A percentile compares a stretch with the other conserved stretches of the same genome.
These are phyloP conservation scores for Leccinum olivaceopallidum DNA, from an alignment of 768 basidiomycete genomes.

Conservation along the genomic window DNA sequence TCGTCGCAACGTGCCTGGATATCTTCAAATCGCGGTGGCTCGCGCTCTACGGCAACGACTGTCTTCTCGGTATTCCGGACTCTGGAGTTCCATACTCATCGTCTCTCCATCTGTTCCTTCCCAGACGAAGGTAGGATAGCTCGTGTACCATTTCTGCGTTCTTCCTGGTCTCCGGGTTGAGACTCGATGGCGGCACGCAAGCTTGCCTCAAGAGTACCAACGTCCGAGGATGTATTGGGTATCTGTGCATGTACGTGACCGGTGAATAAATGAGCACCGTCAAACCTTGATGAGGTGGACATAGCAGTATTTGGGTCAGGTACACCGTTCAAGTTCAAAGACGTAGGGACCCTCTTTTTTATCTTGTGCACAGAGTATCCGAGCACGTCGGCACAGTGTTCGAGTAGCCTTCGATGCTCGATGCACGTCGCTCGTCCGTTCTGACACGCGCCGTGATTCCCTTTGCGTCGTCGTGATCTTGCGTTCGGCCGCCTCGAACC, in stretches of 20 bases:
- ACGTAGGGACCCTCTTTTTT: slow-evolving; percentile 52
- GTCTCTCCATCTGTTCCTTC: slow-evolving; percentile 66
- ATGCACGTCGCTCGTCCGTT: slow-evolving; percentile 62
- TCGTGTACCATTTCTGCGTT: slow-evolving; percentile 66
- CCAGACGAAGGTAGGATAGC: slow-evolving; percentile 57
- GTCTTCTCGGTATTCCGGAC: slow-evolving; percentile 56
- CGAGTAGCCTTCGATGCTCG: slow-evolving; percentile 53
- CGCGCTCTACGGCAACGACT: slow-evolving; percentile 54
- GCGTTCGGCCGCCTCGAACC: slow-evolving; percentile 68
- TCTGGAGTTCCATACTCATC: slow-evolving; percentile 62
- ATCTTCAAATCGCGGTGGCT: slow-evolving; percentile 51
- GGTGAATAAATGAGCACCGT: slow-evolving; percentile 83
- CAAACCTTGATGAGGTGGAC: slow-evolving; percentile 60
- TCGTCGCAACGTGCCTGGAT: slow-evolving; percentile 48
- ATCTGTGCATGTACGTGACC: slow-evolving; percentile 72
- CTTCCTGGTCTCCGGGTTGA: slow-evolving; percentile 58
- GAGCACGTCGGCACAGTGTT: slow-evolving; percentile 84
- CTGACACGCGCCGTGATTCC: slow-evolving; percentile 69
- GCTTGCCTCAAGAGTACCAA: slow-evolving; percentile 60
- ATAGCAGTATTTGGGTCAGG: slow-evolving; percentile 39
- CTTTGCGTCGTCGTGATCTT: slow-evolving; percentile 71
- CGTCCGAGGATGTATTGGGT: slow-evolving; percentile 44
- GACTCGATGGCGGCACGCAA: slow-evolving; percentile 59
- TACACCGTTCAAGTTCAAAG: slow-evolving; percentile 24
- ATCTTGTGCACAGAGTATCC: slow-evolving; percentile 66